Evolutionary conservation across 441 rosid species (phyloP), one percentile per base, ranked within the genome.

Genomic region (Arabidopsis hybrid): DNA sequence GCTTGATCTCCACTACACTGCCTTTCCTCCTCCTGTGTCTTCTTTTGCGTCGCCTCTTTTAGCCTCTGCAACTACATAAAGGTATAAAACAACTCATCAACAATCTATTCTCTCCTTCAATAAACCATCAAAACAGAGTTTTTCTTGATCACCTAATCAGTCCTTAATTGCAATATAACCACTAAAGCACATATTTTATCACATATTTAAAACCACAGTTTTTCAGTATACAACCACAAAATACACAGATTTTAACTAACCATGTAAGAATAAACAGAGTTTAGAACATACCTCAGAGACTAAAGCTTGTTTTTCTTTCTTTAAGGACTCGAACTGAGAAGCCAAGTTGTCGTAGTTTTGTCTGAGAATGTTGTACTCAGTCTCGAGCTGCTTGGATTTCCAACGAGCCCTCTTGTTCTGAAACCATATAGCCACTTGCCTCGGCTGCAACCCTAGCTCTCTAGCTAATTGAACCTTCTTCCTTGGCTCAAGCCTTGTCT

Each of bases 371-470:
- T 69, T 75, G 71, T 75, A 92, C 49, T 92, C 94, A 51, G 79
- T 51, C 71, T 92, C 96, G 1, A 92, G 84, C 78, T 88, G 92
- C 92, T 92, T 92, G 0, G 96, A 85, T 78, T 88, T 92, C 91
- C 92, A 90, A 71, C 97, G 80, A 45, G 97, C 97, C 75, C 97
- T 79, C 85, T 92, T 92, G 78, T 92, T 92, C 80, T 92, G 97
- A 61, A 92, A 92, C 97, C 97, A 92, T 46, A 92, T 92, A 1
- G 97, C 97, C 6, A 90, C 97, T 82, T 92, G 97, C 6, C 96
- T 82, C 0, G 97, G 97, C 71, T 92, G 96, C 84, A 92, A 69
- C 10, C 89, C 92, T 62, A 92, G 84, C 55, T 92, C 94, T 79
- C 85, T 84, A 0, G 96, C 96, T 38, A 92, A 55, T 71, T 90